Evolutionary conservation across 371 early-diverging fungal genomes (phyloP).

Genomic region (Circinella minor): DNA sequence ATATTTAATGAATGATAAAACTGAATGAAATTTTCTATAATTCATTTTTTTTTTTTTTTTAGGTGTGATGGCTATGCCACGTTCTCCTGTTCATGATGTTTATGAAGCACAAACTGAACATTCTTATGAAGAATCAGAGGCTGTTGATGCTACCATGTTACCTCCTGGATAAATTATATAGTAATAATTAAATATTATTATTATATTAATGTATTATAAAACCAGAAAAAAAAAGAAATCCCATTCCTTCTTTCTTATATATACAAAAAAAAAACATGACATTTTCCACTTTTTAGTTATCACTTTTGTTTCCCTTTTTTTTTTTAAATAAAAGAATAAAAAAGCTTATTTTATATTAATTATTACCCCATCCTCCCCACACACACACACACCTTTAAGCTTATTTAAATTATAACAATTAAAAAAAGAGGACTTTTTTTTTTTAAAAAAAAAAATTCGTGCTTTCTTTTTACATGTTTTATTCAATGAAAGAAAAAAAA

Average conservation of each 20-base stretch:
- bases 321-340: not conserved
- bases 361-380: no score
- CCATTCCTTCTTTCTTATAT: no score
- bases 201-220: not conserved
- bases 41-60: not conserved
- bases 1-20: no score
- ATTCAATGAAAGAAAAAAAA: constrained; percentile 12
- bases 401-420: no score
- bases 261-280: no score
- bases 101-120: constrained; percentile 67
- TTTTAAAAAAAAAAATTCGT: not conserved
- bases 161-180: constrained; percentile 83
- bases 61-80: constrained; percentile 93
- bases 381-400: no score
- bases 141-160: constrained; percentile 86
- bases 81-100: constrained; percentile 76
- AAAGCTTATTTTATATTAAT: no score
- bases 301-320: no score
- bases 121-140: constrained; percentile 54
- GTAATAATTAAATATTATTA: not conserved
- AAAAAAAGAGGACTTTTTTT: not conserved
- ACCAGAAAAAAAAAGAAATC: no score
- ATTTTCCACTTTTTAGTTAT: no score
- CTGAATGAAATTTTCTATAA: not conserved
- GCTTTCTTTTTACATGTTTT: constrained; percentile 17